Evolutionary conservation across 2,329 filamentous ascomycete species (phyloP).

Genomic region (Sporothrix curviconia): DNA sequence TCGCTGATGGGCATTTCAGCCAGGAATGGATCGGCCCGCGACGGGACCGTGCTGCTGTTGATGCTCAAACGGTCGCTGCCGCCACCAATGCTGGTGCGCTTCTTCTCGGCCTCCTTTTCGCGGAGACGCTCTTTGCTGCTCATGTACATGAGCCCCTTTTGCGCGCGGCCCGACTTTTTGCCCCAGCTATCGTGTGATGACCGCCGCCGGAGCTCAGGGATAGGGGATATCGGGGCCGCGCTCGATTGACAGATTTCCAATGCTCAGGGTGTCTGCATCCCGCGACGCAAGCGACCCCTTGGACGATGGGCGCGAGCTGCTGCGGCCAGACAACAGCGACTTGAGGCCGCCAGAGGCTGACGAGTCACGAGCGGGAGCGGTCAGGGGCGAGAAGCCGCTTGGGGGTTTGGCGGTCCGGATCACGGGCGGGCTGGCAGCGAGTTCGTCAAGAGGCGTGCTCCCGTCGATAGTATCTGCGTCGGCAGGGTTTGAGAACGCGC

Average conservation of each 20-base stretch:
- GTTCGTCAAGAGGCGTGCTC: slow-evolving; percentile 47
- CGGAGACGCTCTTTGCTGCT: slow-evolving; percentile 62
- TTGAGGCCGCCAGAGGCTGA: slow-evolving; percentile 42
- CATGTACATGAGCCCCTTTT: slow-evolving; percentile 64
- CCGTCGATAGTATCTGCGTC: slow-evolving; percentile 44
- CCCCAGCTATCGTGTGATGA: slow-evolving; percentile 58
- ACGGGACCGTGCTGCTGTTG: slow-evolving; percentile 26
- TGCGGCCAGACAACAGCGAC: slow-evolving; percentile 48
- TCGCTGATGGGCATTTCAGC: slow-evolving; percentile 51
- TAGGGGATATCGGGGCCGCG: slow-evolving; percentile 41
- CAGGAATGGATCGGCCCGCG: slow-evolving; percentile 42
- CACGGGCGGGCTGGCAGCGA: slow-evolving; percentile 61
- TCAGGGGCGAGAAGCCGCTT: slow-evolving; percentile 65
- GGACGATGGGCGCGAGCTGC: slow-evolving; percentile 53
- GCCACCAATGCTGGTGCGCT: slow-evolving; percentile 41
- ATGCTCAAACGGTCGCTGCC: slow-evolving; percentile 30
- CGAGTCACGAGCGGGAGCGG: slow-evolving; percentile 47
- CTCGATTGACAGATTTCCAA: slow-evolving; percentile 59
- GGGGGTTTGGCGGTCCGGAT: slow-evolving; percentile 77
- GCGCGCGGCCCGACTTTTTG: slow-evolving; percentile 45
- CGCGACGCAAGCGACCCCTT: slow-evolving; percentile 48
- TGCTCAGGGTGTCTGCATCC: slow-evolving; percentile 54
- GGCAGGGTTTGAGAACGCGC: slow-evolving; percentile 50
- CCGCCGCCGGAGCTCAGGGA: slow-evolving; percentile 44
- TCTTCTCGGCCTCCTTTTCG: slow-evolving; percentile 56